A percentile compares a stretch with the other conserved stretches of the same genome.
phyloP scores from a whole-genome alignment of 2,329 filamentous ascomycete species.

The Phyllosticta paracitricarpa region DNA sequence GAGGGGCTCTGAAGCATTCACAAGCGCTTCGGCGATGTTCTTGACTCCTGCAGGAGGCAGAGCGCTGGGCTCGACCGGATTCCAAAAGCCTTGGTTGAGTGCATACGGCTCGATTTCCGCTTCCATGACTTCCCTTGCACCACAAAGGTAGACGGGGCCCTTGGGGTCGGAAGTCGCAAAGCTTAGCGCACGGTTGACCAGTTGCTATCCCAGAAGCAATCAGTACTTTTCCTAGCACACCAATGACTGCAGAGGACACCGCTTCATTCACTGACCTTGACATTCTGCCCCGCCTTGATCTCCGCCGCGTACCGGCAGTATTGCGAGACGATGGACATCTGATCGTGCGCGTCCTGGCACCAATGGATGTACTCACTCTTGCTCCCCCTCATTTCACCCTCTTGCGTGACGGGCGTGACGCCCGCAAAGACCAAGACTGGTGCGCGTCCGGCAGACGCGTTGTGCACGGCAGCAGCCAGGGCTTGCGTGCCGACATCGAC shows the following conservation, averaged over 20 bases:
- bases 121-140: conserved; percentile 71
- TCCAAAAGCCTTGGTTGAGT: conserved; percentile 61
- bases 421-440: conserved; percentile 73
- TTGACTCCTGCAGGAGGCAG: conserved; percentile 45
- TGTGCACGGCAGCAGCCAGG: conserved; percentile 68
- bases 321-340: conserved; percentile 69
- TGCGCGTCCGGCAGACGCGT: conserved; percentile 62
- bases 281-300: conserved; percentile 73
- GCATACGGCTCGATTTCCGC: conserved; percentile 56
- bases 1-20: conserved; percentile 55
- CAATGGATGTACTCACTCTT: conserved; percentile 78
- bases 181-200: conserved; percentile 74
- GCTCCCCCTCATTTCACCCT: conserved; percentile 63
- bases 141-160: conserved; percentile 71
- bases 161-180: conserved; percentile 69
- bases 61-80: conserved; percentile 57
- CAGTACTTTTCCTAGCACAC: neutral
- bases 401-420: conserved; percentile 64
- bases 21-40: conserved; percentile 53
- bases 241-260: neutral
- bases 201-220: conserved; percentile 40
- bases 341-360: conserved; percentile 76
- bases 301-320: conserved; percentile 79
- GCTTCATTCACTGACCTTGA: conserved; percentile 43
- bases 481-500: conserved; percentile 75